Conservation (phyloP, 345 rosid species). For the Eucalyptus lansdowneana region DNA sequence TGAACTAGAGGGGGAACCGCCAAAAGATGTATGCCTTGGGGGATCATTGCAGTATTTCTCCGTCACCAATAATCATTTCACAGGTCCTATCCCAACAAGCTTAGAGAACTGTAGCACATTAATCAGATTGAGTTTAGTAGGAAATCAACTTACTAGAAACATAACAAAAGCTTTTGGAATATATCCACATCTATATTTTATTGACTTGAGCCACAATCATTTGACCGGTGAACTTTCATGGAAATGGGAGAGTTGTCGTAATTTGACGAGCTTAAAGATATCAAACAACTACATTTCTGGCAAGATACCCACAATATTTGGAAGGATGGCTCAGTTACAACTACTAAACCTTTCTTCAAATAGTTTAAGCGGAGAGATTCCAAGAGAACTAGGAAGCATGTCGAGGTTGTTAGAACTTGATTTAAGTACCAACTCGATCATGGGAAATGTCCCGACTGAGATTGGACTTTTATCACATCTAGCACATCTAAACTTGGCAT, state of each 20-base stretch:
- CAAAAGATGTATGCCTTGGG: background rate
- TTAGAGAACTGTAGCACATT: background rate
- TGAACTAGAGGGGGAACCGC: background rate
- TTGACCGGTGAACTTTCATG: background rate
- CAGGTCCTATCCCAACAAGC: background rate
- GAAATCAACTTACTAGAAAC: background rate
- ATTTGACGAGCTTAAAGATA: background rate
- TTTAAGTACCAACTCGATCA: background rate
- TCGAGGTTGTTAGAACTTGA: accelerated
- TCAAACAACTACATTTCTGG: background rate
- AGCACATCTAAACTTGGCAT: background rate
- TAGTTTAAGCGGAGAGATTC: background rate
- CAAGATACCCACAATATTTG: background rate
- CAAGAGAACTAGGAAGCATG: background rate
- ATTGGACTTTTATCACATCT: background rate
- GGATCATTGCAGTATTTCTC: background rate
- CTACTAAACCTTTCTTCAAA: background rate
- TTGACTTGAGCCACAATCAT: background rate
- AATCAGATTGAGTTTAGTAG: background rate
- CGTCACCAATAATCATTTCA: accelerated
- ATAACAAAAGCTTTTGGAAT: background rate
- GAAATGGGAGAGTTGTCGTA: background rate
- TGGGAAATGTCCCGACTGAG: background rate
- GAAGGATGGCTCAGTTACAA: background rate
- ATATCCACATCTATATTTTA: background rate